Conservation (phyloP, 306 rosid genomes). For the Quillaja saponaria region DNA sequence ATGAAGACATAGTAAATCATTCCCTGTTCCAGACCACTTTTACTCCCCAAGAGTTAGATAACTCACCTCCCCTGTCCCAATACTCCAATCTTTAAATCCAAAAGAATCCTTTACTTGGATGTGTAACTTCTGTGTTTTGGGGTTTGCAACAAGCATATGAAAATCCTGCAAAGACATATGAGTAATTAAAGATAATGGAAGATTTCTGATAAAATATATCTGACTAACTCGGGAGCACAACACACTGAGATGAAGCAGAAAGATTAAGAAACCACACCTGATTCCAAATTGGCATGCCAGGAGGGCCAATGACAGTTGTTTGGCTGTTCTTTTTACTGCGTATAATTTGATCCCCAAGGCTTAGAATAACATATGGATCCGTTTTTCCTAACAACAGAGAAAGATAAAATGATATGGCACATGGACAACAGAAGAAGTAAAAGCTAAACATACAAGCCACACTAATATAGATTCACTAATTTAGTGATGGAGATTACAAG, state of each 20-base stretch:
- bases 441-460: too few species aligned
- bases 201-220: too few species aligned
- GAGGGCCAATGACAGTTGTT: constrained; percentile 93
- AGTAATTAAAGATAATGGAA: too few species aligned
- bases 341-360: constrained; percentile 81
- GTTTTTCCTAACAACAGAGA: constrained; percentile 71
- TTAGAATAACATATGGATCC: constrained; percentile 84
- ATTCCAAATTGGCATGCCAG: constrained; percentile 99
- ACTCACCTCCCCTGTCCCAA: constrained; percentile 89
- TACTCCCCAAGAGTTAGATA: background rate
- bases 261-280: constrained; percentile 63
- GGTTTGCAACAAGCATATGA: constrained; percentile 86
- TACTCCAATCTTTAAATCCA: constrained; percentile 75
- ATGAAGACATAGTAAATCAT: too few species aligned
- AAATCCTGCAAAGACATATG: constrained; percentile 68
- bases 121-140: constrained; percentile 72
- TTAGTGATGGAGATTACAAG: too few species aligned
- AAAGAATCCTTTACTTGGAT: constrained; percentile 88
- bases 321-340: constrained; percentile 97
- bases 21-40: too few species aligned
- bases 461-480: too few species aligned
- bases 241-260: background rate
- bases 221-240: too few species aligned
- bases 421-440: background rate
- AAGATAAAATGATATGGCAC: constrained; percentile 1